Evolutionary conservation across 352 stramenopile species (phyloP), one percentile per base, ranked within the genome.

Genomic region (Globisporangium camurandrum): DNA sequence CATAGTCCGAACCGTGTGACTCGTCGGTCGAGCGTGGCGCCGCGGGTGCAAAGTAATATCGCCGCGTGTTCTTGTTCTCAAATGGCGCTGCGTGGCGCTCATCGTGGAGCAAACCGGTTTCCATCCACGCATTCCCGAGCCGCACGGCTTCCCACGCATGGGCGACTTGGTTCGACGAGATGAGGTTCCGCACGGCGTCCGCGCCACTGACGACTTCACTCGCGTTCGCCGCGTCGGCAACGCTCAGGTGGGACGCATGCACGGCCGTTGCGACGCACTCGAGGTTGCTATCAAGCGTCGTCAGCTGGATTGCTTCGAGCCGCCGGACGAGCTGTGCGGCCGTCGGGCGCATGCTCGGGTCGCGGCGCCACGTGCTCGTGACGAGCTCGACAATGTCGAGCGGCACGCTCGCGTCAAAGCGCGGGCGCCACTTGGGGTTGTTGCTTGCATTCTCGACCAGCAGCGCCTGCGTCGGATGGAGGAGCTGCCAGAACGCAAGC

Each of bases 401-500:
- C 16, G 79, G 58, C 0, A 82, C 14, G 20, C 11, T 33, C 26
- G 23, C 4, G n/a, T 65, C 56, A 2, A 86, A 22, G 9, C 19
- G 49, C 9, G 71, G 73, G 0, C 73, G 71, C 1, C 46, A 17
- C 17, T 19, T 16, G 24, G 30, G 17, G 22, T 73, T 73, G 27
- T 60, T 41, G n/a, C 74, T 55, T 1, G 77, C 72, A 20, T 51
- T 22, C 26, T 78, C 62, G 36, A 76, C 68, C 20, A 85, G 56
- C 27, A 64, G 59, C 1, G 66, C 20, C 17, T 78, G 59, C 22
- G 69, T 70, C 10, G 64, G 66, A 20, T 22, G 20, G 12, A n/a
- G n/a, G 36, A 60, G 83, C 43, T 70, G 69, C 73, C 76, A 88
- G 51, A 85, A 71, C 9, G 75, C 83, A 23, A 85, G 54, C 6